A percentile compares a stretch with the other conserved stretches of the same genome.
These are phyloP conservation scores for Trypanosoma cruzi DNA, from an alignment of 208 protist genomes.

Conservation along the genomic window DNA sequence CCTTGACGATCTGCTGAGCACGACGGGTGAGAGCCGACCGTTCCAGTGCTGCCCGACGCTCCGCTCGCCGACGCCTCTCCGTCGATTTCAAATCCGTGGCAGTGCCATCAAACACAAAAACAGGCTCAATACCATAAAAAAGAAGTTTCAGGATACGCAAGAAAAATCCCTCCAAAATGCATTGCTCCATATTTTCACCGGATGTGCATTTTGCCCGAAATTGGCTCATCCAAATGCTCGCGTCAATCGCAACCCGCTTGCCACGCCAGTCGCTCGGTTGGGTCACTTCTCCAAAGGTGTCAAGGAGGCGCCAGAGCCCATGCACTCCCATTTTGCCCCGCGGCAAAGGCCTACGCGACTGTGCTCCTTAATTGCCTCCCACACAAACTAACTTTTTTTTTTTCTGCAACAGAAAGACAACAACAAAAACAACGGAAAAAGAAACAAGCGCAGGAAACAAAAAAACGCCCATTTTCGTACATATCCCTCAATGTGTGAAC, in stretches of 20 bases:
- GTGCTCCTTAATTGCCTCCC: background rate
- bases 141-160: slow-evolving; percentile 86
- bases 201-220: slow-evolving; percentile 53
- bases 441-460: background rate
- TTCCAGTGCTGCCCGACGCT: slow-evolving; percentile 36
- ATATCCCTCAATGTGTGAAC: background rate
- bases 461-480: background rate
- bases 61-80: slow-evolving; percentile 58
- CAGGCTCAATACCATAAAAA: slow-evolving; percentile 84
- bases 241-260: slow-evolving; percentile 82
- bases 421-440: background rate
- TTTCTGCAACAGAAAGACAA: background rate
- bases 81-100: slow-evolving; percentile 55
- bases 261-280: slow-evolving; percentile 65
- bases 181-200: slow-evolving; percentile 53
- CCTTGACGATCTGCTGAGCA: slow-evolving; percentile 70
- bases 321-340: slow-evolving; percentile 79
- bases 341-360: background rate
- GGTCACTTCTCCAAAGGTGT: slow-evolving; percentile 75
- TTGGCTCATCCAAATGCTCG: slow-evolving; percentile 90
- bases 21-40: slow-evolving; percentile 43
- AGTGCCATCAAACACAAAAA: slow-evolving; percentile 90
- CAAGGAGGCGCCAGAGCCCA: slow-evolving; percentile 84
- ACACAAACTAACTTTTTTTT: background rate
- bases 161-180: slow-evolving; percentile 79